Conservation (phyloP, 352 stramenopile species). For the Phytophthora pistaciae region DNA sequence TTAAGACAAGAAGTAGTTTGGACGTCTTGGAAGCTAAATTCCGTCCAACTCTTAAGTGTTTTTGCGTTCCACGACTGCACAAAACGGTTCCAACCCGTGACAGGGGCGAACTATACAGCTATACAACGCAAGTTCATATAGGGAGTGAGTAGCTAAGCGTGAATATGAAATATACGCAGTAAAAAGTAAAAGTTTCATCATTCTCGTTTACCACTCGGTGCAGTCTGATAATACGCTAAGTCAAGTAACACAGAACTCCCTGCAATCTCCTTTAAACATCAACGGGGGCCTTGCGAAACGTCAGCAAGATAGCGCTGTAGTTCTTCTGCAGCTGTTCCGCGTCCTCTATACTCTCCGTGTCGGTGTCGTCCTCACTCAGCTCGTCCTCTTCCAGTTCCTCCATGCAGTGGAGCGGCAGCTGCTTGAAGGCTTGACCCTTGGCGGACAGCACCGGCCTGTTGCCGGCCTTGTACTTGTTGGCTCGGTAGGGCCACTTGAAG, state of each 20-base stretch:
- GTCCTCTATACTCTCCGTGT: background rate
- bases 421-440: conserved; percentile 46
- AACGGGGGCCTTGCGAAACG: background rate
- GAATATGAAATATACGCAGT: no score
- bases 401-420: conserved; percentile 52
- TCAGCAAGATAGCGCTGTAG: background rate
- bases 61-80: no score
- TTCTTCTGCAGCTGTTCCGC: background rate
- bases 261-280: background rate
- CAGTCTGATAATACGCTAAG: background rate
- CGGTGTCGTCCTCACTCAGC: background rate
- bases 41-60: no score
- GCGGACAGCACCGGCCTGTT: conserved; percentile 26
- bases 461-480: conserved; percentile 54
- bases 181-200: no score
- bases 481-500: conserved; percentile 67
- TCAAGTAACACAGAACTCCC: background rate
- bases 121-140: no score
- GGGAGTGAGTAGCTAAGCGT: no score
- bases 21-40: no score
- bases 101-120: no score
- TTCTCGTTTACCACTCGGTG: background rate
- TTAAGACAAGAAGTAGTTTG: no score
- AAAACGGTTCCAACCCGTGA: no score
- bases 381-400: background rate